These are phyloP conservation scores for Parasitella parasitica DNA, from an alignment of 371 early-diverging fungal genomes.

Conservation along the genomic window DNA sequence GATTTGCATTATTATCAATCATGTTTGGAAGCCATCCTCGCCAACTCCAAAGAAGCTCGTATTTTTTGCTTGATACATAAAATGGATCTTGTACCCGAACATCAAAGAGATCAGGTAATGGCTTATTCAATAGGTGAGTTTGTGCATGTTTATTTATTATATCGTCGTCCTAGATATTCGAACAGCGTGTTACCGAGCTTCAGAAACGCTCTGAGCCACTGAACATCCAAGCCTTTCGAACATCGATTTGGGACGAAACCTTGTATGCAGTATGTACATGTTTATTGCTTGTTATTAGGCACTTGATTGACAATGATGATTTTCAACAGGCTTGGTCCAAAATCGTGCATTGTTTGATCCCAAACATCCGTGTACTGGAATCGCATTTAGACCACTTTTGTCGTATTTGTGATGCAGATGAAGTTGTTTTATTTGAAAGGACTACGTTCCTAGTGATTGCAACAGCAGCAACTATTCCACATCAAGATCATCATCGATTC, in stretches of 20 bases:
- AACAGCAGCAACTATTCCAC: slow-evolving; percentile 59
- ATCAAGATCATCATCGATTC: slow-evolving; percentile 78
- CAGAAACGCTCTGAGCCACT: slow-evolving; percentile 72
- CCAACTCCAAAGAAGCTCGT: slow-evolving; percentile 85
- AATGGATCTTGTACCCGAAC: slow-evolving; percentile 91
- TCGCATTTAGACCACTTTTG: slow-evolving; percentile 77
- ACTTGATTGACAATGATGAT: background rate
- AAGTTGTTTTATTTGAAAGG: slow-evolving; percentile 92
- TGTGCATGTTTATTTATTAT: background rate
- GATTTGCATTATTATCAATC: slow-evolving; percentile 90
- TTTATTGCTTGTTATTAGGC: no score
- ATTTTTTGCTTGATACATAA: slow-evolving; percentile 96
- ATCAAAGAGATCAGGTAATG: slow-evolving; percentile 65
- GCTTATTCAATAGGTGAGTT: background rate
- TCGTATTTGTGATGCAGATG: slow-evolving; percentile 85
- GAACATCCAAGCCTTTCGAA: slow-evolving; percentile 74
- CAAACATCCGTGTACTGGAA: slow-evolving; percentile 85
- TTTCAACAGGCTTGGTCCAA: slow-evolving; percentile 89
- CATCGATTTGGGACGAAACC: slow-evolving; percentile 97
- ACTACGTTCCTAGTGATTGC: slow-evolving; percentile 94
- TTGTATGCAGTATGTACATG: slow-evolving; percentile 73
- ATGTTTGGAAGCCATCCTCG: slow-evolving; percentile 82
- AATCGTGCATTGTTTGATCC: slow-evolving; percentile 93
- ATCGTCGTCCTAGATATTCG: slow-evolving; percentile 54
- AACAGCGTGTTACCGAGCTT: slow-evolving; percentile 70